Conservation (phyloP, 805 yeast genomes). For the Ogataea salicorniae region DNA sequence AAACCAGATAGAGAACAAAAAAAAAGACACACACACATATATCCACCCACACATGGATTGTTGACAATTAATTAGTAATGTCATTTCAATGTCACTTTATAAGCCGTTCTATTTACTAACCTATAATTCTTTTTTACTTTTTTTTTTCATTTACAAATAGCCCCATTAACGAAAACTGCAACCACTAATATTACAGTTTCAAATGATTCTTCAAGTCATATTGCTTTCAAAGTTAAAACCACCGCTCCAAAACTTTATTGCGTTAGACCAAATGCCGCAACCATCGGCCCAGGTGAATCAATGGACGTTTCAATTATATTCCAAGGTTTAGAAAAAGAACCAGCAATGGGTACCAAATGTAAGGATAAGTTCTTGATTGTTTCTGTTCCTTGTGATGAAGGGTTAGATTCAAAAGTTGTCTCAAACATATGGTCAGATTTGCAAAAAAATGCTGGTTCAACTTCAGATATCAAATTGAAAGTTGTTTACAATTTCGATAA, state of each 20-base stretch:
- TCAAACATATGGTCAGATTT: constrained; percentile 73
- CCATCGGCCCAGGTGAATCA: constrained; percentile 68
- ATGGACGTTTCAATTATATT: constrained; percentile 76
- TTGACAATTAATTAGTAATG: neutral
- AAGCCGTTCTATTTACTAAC: neutral
- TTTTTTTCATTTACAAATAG: constrained; percentile 31
- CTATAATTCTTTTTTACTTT: constrained; percentile 1
- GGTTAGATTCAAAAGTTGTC: constrained; percentile 48
- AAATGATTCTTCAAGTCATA: constrained; percentile 49
- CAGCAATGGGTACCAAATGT: constrained; percentile 68
- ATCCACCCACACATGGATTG: neutral
- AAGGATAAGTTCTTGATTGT: constrained; percentile 91
- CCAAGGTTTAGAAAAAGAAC: constrained; percentile 77
- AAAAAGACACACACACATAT: neutral
- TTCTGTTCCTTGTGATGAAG: constrained; percentile 68
- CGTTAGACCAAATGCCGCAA: constrained; percentile 91
- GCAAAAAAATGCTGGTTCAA: constrained; percentile 45
- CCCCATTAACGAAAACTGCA: constrained; percentile 69
- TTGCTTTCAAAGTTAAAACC: constrained; percentile 94
- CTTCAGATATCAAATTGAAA: constrained; percentile 27
- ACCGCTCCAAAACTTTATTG: constrained; percentile 95
- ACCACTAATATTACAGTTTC: constrained; percentile 55
- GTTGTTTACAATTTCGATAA: constrained; percentile 28
- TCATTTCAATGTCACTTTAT: neutral
- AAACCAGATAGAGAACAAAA: no score